A percentile compares a stretch with the other conserved stretches of the same genome.
These are phyloP conservation scores for Spinacia oleracea DNA, from an alignment of 179 eudicot species.

Conservation along the genomic window DNA sequence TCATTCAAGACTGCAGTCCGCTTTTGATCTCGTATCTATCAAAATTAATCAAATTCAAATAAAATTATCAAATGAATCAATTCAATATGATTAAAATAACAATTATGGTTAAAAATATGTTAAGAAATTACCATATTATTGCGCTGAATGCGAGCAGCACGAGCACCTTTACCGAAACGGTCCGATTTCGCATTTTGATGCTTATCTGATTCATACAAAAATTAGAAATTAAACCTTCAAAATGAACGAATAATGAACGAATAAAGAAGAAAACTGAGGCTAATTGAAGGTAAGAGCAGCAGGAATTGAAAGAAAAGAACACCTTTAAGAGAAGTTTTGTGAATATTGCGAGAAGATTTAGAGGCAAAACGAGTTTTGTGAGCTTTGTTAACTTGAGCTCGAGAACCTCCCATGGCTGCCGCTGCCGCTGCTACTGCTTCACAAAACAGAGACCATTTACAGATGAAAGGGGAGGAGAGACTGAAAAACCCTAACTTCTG, in stretches of 20 bases:
- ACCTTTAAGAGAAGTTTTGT: conserved; percentile 78
- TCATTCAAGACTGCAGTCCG: conserved; percentile 65
- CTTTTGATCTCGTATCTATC: conserved; percentile 76
- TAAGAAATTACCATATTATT: conserved; percentile 61
- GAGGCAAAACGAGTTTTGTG: conserved; percentile 91
- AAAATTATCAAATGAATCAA: background rate
- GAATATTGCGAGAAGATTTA: conserved; percentile 80
- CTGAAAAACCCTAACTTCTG: background rate
- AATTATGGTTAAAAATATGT: background rate
- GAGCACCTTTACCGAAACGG: conserved; percentile 64
- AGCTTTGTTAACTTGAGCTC: conserved; percentile 73
- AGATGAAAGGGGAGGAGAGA: background rate
- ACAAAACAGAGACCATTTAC: background rate
- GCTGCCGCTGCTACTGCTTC: background rate
- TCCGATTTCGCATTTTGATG: conserved; percentile 55
- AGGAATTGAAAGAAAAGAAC: background rate
- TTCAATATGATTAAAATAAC: background rate
- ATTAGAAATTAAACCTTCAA: background rate
- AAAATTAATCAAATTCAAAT: background rate
- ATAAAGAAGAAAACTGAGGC: background rate
- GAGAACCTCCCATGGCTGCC: conserved; percentile 57
- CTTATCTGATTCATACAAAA: conserved; percentile 46
- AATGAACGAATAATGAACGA: background rate
- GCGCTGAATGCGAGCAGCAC: conserved; percentile 74
- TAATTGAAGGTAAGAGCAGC: background rate